phyloP scores from a whole-genome alignment of 2,329 filamentous ascomycete species.

The Aureobasidium subglaciale region DNA sequence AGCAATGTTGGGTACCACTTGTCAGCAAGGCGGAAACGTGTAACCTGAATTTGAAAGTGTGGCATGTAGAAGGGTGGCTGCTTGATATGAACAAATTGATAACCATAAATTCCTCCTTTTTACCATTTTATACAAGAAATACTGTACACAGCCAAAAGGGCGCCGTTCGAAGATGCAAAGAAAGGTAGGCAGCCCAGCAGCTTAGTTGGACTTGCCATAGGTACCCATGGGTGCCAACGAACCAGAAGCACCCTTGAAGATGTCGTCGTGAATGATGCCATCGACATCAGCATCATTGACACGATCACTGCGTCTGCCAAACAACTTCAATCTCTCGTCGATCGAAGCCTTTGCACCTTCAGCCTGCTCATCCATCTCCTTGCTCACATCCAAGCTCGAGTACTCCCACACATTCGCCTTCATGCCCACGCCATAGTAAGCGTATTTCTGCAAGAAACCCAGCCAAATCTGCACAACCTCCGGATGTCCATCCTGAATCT shows the following conservation, averaged over 20 bases:
- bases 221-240: constrained; percentile 23
- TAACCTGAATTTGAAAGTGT: not conserved
- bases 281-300: constrained; percentile 19
- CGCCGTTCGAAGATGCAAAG: not conserved
- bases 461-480: constrained; percentile 89
- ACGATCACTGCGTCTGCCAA: constrained; percentile 23
- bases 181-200: constrained; percentile 12
- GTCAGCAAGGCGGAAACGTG: not conserved
- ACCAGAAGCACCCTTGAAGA: constrained; percentile 27
- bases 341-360: constrained; percentile 23
- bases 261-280: constrained; percentile 21
- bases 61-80: too few species aligned
- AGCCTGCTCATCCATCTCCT: constrained; percentile 30
- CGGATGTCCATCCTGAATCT: constrained; percentile 85
- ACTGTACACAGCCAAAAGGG: constrained; percentile 8
- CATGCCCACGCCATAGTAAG: constrained; percentile 95
- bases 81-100: not conserved
- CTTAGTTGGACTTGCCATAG: constrained; percentile 6
- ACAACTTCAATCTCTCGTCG: constrained; percentile 24
- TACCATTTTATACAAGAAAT: constrained; percentile 6
- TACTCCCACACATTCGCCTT: constrained; percentile 97
- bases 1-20: not conserved
- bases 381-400: constrained; percentile 42
- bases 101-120: not conserved
- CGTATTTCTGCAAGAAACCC: constrained; percentile 83